phyloP scores from a whole-genome alignment of 768 basidiomycete genomes.

The Jaapia argillacea region DNA sequence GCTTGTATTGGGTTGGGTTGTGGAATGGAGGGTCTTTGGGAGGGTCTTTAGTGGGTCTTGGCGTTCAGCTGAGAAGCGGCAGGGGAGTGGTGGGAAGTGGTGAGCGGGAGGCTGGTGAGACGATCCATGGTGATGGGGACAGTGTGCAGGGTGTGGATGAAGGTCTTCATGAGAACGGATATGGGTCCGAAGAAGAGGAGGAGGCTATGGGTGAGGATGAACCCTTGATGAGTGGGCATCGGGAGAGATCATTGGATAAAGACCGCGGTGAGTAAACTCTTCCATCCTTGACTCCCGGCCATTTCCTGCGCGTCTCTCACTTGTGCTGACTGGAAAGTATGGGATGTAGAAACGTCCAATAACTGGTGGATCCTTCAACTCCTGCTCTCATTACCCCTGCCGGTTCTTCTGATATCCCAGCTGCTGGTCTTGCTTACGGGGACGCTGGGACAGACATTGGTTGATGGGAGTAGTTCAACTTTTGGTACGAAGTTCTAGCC shows the following conservation, averaged over 20 bases:
- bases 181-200: background rate
- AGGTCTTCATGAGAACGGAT: slow-evolving; percentile 4
- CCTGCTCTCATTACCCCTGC: slow-evolving; percentile 40
- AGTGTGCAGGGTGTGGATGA: too few species aligned
- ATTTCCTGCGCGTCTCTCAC: too few species aligned
- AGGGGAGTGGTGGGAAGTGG: slow-evolving; percentile 1
- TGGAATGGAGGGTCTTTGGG: too few species aligned
- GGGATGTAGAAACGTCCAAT: too few species aligned
- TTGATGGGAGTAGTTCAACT: slow-evolving; percentile 46
- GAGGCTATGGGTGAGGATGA: background rate
- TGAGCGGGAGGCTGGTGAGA: background rate
- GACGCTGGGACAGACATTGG: slow-evolving; percentile 45
- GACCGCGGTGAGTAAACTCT: too few species aligned
- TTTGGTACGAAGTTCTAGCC: slow-evolving; percentile 29
- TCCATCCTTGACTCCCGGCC: too few species aligned
- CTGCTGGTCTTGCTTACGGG: slow-evolving; percentile 34
- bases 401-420: slow-evolving; percentile 43
- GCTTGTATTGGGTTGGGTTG: slow-evolving; percentile 45
- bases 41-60: too few species aligned
- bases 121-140: background rate
- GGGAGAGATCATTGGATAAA: background rate
- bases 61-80: background rate
- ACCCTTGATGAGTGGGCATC: background rate
- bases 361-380: slow-evolving; percentile 55
- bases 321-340: too few species aligned